phyloP scores from a whole-genome alignment of 2,329 filamentous ascomycete genomes.

The Cercospora sp. region DNA sequence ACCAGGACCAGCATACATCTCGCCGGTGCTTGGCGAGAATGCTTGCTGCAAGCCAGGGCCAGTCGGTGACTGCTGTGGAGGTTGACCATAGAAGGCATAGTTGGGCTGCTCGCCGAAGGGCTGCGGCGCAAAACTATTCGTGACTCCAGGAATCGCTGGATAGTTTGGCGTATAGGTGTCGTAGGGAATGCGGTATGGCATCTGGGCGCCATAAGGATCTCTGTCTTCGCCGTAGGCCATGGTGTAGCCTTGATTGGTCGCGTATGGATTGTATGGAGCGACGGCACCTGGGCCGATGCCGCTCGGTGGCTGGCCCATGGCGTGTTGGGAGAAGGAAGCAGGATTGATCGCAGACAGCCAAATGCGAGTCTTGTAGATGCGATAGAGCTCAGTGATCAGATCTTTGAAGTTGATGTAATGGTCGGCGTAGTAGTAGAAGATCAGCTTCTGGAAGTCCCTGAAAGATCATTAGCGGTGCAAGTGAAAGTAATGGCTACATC shows the following conservation, averaged over 20 bases:
- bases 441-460: slow-evolving; percentile 98
- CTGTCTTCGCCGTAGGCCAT: slow-evolving; percentile 37
- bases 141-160: slow-evolving; percentile 36
- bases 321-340: slow-evolving; percentile 68
- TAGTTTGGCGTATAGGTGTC: slow-evolving; percentile 39
- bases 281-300: slow-evolving; percentile 42
- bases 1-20: neutral
- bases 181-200: slow-evolving; percentile 36
- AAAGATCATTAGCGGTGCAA: slow-evolving; percentile 15
- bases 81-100: slow-evolving; percentile 14
- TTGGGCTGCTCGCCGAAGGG: slow-evolving; percentile 13
- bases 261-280: slow-evolving; percentile 26
- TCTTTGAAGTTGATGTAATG: slow-evolving; percentile 99
- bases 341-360: slow-evolving; percentile 99
- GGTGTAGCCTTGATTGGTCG: slow-evolving; percentile 34
- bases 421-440: slow-evolving; percentile 98
- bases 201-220: slow-evolving; percentile 39
- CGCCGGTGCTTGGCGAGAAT: slow-evolving; percentile 6
- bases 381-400: slow-evolving; percentile 94
- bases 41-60: neutral
- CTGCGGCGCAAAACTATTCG: slow-evolving; percentile 34
- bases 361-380: slow-evolving; percentile 98
- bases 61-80: neutral
- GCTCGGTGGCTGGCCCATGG: slow-evolving; percentile 38
- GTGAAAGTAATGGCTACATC: neutral